phyloP scores from a whole-genome alignment of 148 eudicot species.

The Chenopodium quinoa region DNA sequence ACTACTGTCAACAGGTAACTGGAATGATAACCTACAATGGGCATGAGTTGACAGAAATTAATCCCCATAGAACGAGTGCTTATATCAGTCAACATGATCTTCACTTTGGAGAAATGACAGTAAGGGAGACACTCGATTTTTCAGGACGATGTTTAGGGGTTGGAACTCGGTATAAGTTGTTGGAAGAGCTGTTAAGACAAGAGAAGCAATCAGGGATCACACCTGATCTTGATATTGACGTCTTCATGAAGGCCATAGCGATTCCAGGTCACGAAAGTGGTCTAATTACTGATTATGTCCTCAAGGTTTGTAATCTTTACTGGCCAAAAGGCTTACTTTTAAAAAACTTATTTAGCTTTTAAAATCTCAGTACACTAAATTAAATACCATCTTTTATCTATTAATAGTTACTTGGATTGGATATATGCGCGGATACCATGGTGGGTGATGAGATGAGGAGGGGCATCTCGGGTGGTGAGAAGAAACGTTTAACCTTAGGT shows the following conservation, averaged over 20 bases:
- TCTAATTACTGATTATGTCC: slow-evolving; percentile 32
- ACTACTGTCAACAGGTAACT: slow-evolving; percentile 1
- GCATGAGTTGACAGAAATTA: slow-evolving; percentile 39
- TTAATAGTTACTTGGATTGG: slow-evolving; percentile 31
- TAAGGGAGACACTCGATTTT: slow-evolving; percentile 44
- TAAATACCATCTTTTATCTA: slow-evolving; percentile 20
- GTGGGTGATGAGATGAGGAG: slow-evolving; percentile 44
- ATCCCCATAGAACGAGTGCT: slow-evolving; percentile 40
- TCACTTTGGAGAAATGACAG: slow-evolving; percentile 43
- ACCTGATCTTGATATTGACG: slow-evolving; percentile 47
- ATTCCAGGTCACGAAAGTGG: slow-evolving; percentile 31
- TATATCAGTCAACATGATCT: slow-evolving; percentile 49
- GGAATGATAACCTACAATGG: slow-evolving; percentile 40
- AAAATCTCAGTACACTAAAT: neutral
- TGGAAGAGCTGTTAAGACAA: slow-evolving; percentile 45
- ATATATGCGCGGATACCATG: slow-evolving; percentile 41
- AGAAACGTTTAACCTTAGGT: slow-evolving; percentile 50
- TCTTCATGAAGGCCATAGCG: slow-evolving; percentile 50
- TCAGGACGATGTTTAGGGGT: slow-evolving; percentile 45
- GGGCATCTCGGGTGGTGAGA: slow-evolving; percentile 55
- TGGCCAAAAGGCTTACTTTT: neutral
- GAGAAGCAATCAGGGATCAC: slow-evolving; percentile 42
- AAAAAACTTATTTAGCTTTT: neutral
- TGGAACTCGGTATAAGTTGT: slow-evolving; percentile 39
- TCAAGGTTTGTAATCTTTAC: slow-evolving; percentile 26